Base-by-base conservation (phyloP, 345 rosid genomes). In the Acer negundo region DNA sequence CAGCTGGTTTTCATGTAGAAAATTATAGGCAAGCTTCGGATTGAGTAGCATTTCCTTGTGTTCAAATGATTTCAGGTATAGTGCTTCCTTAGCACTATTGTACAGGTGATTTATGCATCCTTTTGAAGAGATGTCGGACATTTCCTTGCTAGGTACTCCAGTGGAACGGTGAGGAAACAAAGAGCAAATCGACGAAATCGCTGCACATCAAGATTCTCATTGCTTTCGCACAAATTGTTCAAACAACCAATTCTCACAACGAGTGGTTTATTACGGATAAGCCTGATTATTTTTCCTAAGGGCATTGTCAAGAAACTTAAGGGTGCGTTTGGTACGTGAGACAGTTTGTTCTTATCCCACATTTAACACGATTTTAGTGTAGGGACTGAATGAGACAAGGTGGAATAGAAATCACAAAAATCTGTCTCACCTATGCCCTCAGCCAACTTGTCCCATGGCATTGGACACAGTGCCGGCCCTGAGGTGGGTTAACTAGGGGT, bases 231-330 rank as follows among this genome's bases (percentile, higher is more conserved):
- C 55, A 80, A 71, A 61, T 78, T 84, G 20, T 78, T 78, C 49
- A 77, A 17, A 59, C 81, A 59, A 42, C 81, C 80, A 42, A 79
- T 26, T 17, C 40, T 12, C 4, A 31, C 5, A 6, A 3, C 2
- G 10, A 46, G 65, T 19, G 35, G 42, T 0, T 42, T 42, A 42
- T 9, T 44, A 15, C 42, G 19, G 3, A 51, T 15, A 6, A 70
- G 79, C 55, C 59, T 65, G 28, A 79, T 19, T 40, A 73, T 59
- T 15, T 74, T 59, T 75, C 78, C 82, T 69, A 76, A 68, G 0
- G 86, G 80, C 73, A 73, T 55, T 65, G 86, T 78, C 62, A 81
- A 65, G 62, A 80, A 84, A 31, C 81, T 58, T 56, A 81, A 77
- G n/a, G n/a, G n/a, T n/a, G n/a, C n/a, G n/a, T n/a, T n/a, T n/a